Conservation (phyloP, 2,329 filamentous ascomycete species). For the Penicillium sp. region DNA sequence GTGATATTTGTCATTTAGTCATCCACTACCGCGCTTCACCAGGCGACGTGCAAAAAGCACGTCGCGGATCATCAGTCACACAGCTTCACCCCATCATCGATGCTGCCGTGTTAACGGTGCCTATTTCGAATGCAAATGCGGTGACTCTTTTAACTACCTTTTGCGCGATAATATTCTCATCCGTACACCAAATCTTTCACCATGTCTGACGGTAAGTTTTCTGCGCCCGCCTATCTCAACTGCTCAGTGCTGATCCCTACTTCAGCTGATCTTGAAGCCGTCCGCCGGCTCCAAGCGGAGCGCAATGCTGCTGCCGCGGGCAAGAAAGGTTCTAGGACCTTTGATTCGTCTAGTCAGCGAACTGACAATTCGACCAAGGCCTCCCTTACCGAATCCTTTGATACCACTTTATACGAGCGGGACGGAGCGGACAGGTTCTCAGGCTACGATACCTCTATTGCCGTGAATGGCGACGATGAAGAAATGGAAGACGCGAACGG, state of each 20-base stretch:
- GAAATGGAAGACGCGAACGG: conserved; percentile 75
- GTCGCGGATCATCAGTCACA: conserved; percentile 22
- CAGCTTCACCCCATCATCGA: conserved; percentile 21
- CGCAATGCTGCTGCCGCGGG: conserved; percentile 76
- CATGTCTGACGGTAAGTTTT: conserved; percentile 48
- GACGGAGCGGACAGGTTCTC: conserved; percentile 77
- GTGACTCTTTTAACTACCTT: conserved; percentile 24
- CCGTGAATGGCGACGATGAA: conserved; percentile 74
- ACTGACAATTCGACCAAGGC: conserved; percentile 83
- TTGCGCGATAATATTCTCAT: conserved; percentile 28
- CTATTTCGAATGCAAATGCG: conserved; percentile 38
- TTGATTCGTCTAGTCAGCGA: conserved; percentile 77
- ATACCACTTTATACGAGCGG: conserved; percentile 82
- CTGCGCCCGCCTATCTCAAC: conserved; percentile 10
- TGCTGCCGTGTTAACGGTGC: conserved; percentile 32
- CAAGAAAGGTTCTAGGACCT: conserved; percentile 80
- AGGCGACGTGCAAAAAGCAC: conserved; percentile 25
- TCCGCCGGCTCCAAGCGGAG: conserved; percentile 88
- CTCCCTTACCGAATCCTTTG: conserved; percentile 82
- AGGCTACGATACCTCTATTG: conserved; percentile 88
- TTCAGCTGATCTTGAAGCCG: conserved; percentile 78
- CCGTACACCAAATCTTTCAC: conserved; percentile 25
- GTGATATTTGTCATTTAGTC: conserved; percentile 11
- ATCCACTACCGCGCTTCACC: conserved; percentile 21
- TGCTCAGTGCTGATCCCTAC: conserved; percentile 24